phyloP scores from a whole-genome alignment of 2,329 filamentous ascomycete species.

The Dothideomycetes sp. region DNA sequence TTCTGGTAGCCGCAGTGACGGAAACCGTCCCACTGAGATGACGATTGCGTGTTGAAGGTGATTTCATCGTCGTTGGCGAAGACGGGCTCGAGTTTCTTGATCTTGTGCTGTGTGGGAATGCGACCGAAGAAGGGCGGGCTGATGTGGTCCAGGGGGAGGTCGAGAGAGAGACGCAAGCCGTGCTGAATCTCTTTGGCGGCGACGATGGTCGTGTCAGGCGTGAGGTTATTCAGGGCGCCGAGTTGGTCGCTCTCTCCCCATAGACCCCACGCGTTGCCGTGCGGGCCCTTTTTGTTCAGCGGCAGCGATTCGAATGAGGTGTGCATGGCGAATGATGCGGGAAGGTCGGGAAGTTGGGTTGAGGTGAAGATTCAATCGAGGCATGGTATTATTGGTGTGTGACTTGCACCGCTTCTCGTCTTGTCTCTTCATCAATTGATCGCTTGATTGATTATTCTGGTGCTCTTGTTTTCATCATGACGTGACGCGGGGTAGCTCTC shows the following conservation, averaged over 20 bases:
- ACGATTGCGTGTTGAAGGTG: conserved; percentile 10
- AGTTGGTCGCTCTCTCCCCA: conserved; percentile 11
- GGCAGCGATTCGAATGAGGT: conserved; percentile 32
- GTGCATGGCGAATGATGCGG: too few species aligned
- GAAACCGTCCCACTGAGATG: conserved; percentile 40
- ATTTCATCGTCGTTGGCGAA: conserved; percentile 34
- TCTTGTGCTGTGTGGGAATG: conserved; percentile 45
- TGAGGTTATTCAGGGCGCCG: conserved; percentile 15
- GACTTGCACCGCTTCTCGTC: too few species aligned
- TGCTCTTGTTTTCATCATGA: too few species aligned
- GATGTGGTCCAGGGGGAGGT: conserved; percentile 44
- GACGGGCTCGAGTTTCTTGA: conserved; percentile 35
- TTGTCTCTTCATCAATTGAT: too few species aligned
- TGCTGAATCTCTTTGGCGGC: conserved; percentile 46
- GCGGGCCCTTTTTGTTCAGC: conserved; percentile 39
- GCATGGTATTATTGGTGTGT: too few species aligned
- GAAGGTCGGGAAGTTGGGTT: too few species aligned
- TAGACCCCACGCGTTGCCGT: conserved; percentile 31
- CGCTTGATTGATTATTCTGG: too few species aligned
- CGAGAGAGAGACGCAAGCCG: conserved; percentile 47
- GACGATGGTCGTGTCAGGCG: conserved; percentile 38
- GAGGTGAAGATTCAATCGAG: too few species aligned
- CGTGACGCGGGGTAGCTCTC: too few species aligned
- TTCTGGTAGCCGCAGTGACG: conserved; percentile 43
- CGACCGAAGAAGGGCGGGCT: conserved; percentile 36